Base-by-base conservation (phyloP, 2,329 filamentous ascomycete genomes). In the Penicillium oxalicum region DNA sequence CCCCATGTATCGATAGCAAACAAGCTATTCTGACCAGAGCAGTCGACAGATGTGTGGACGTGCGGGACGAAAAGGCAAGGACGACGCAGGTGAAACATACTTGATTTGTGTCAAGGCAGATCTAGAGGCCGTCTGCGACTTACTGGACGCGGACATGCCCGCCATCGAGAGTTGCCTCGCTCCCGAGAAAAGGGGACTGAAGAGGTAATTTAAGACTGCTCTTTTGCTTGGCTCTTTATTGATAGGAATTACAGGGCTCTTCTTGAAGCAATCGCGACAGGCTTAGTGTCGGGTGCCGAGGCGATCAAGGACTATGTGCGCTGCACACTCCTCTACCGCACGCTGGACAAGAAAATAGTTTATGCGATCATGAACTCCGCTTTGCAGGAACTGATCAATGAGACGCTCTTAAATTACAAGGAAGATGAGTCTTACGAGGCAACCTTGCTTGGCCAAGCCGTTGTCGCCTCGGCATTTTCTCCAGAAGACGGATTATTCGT, bases 1-100 rank as follows among this genome's bases (percentile, higher is more conserved):
- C n/a, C 8, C 11, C 6, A 9, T 34, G 3, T 36, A 26, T 25
- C 8, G 11, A 4, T 6, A 25, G 2, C 9, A 49, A 28, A 4
- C 36, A 24, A 9, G 24, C 35, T 40, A 26, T 32, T 33, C 64
- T 73, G 53, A 65, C 46, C 27, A 34, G 28, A 40, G 12, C 47
- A 77, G 75, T 38, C 80, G 86, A 42, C 87, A 91, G 67, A 91
- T 90, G 87, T 80, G 86, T 61, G 87, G 87, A 2, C 78, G 87
- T 51, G 87, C 87, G 18, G 87, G 87, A 5, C 78, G 87, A 46
- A 89, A 89, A 67, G 87, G 87, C 42, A 90, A 88, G 61, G 85
- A 88, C 47, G 84, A 87, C 44, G 72, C 87, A 40, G 87, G 87
- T 2, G 87, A 90, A 69, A 90, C 85, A 1, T 90, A 86, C 63